These are phyloP conservation scores for Xylaria curta DNA, from an alignment of 495 filamentous ascomycete species.

Conservation along the genomic window DNA sequence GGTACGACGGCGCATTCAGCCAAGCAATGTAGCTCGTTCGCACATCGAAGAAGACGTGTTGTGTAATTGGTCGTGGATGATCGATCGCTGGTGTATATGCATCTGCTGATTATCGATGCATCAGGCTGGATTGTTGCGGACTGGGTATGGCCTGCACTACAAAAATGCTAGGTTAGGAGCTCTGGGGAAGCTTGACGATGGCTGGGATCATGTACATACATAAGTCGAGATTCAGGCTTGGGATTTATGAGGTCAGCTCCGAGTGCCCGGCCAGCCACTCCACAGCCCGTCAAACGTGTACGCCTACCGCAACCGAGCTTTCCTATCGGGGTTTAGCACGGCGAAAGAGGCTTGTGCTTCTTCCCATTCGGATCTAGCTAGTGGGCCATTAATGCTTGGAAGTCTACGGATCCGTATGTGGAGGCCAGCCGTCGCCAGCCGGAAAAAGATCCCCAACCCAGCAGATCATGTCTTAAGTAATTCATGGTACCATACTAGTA, in stretches of 20 bases:
- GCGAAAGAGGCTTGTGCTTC: neutral
- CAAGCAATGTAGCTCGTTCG: constrained; percentile 21
- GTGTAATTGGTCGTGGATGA: neutral
- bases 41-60: neutral
- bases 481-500: neutral
- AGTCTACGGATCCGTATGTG: no score
- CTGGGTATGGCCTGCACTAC: neutral
- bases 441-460: neutral
- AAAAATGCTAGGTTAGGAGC: constrained; percentile 11
- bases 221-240: constrained; percentile 20
- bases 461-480: no score
- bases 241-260: constrained; percentile 27
- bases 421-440: neutral
- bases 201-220: constrained; percentile 9
- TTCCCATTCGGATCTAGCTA: neutral
- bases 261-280: constrained; percentile 22
- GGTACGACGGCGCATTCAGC: constrained; percentile 31
- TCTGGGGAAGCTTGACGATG: constrained; percentile 1
- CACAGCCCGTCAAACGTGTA: constrained; percentile 19
- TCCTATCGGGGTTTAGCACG: constrained; percentile 19
- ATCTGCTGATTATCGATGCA: constrained; percentile 21
- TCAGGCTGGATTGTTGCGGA: neutral
- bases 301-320: constrained; percentile 1
- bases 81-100: neutral
- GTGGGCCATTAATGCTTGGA: no score